These are phyloP conservation scores for Inonotus obliquus DNA, from an alignment of 1,284 basidiomycete genomes.

Conservation along the genomic window DNA sequence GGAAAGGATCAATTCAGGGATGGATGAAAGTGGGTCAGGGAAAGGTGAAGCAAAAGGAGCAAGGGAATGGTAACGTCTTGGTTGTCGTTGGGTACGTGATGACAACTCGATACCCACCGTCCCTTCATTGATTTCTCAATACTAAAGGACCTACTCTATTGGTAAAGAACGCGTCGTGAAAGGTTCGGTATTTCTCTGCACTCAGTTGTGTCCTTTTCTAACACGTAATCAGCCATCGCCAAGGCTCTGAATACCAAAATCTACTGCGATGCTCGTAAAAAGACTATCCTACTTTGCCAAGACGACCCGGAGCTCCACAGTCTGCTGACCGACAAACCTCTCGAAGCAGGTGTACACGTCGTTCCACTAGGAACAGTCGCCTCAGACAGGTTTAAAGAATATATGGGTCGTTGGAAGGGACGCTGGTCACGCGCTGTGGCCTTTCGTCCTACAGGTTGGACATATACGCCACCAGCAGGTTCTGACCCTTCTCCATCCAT, in stretches of 20 bases:
- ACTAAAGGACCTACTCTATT: constrained; percentile 83
- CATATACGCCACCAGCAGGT: constrained; percentile 69
- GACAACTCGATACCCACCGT: neutral
- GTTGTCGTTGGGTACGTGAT: constrained; percentile 79
- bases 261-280: constrained; percentile 85
- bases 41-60: constrained; percentile 30
- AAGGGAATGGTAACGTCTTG: constrained; percentile 40
- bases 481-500: constrained; percentile 60
- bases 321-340: constrained; percentile 75
- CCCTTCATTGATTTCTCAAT: constrained; percentile 2
- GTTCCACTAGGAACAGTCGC: constrained; percentile 78
- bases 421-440: constrained; percentile 75
- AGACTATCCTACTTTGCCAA: constrained; percentile 76
- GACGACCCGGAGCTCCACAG: constrained; percentile 77
- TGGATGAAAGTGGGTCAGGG: constrained; percentile 24
- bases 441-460: constrained; percentile 94
- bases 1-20: constrained; percentile 20
- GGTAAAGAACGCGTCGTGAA: constrained; percentile 98
- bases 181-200: constrained; percentile 40
- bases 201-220: neutral
- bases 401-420: constrained; percentile 73
- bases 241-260: constrained; percentile 79
- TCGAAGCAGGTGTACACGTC: constrained; percentile 79
- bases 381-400: constrained; percentile 73
- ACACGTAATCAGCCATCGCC: constrained; percentile 63